Evolutionary conservation across 2,329 filamentous ascomycete genomes (phyloP), one percentile per base, ranked within the genome.

Genomic region (Claviceps capensis): DNA sequence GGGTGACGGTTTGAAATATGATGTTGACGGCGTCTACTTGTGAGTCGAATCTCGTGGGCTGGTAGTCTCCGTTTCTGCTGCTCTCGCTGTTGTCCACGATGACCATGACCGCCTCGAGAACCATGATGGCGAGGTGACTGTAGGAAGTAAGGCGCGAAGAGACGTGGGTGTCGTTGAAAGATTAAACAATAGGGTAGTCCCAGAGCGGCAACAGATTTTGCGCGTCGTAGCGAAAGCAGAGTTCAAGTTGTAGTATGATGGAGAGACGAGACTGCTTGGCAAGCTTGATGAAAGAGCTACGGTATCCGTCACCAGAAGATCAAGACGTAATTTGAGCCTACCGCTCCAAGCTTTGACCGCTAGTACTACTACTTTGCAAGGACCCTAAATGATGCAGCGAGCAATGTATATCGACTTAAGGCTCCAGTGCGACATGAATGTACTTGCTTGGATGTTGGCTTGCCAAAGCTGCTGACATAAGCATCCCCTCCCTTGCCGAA

Each of bases 1-100:
- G 85, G 60, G 90, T 95, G 70, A 98, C 95, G 65, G 86, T 88
- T 66, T 90, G 88, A 75, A 97, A 97, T 64, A 97, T 85, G 63
- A 96, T 83, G 70, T 87, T 93, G 63, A 95, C 88, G 52, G 91
- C 90, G 70, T 98, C 93, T 61, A 88, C 79, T 77, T 98, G 93
- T 61, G 93, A 89, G 72, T 96, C 89, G 78, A 90, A 98, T 70
- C 93, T 83, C 60, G 90, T 94, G 54, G 93, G 91, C 65, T 87
- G 86, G 69, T 77, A 79, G 69, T 98, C 93, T 66, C 94, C 93
- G 72, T 98, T 98, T 67, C 93, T 83, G 76, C 88, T 95, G 74
- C 86, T 90, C 76, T 98, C 93, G 76, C 90, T 96, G 78, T 97
- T 98, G 79, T 98, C 93, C 65, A 97, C 88, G 78, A 97, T 84